Evolutionary conservation across 2,329 filamentous ascomycete species (phyloP), one percentile per base, ranked within the genome.

Genomic region (Emericellopsis atlantica): DNA sequence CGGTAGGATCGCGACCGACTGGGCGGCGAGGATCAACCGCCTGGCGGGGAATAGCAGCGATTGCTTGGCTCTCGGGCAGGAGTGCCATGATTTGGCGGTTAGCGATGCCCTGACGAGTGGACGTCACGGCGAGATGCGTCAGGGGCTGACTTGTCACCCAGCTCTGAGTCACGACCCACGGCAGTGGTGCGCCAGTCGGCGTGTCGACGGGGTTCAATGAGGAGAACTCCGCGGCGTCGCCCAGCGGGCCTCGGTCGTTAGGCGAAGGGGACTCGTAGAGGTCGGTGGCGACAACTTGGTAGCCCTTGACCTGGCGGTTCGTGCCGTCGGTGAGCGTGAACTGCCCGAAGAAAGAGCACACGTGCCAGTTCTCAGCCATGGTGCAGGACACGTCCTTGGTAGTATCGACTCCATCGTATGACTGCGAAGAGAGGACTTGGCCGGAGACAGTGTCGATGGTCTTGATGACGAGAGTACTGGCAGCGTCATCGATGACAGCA

Each of bases 291-390:
- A 89, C 74, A 7, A 96, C 71, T 51, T 95, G 86, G 59, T 94
- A 85, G 32, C 89, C 89, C 59, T 87, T 86, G 44, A 89, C 74
- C 5, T 66, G 59, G 42, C 72, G 68, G n/a, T 69, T 61, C 15
- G 57, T 55, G 21, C 70, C 64, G 45, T 79, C 74, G 35, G 67
- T 61, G 26, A 80, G 67, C 4, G 65, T 62, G 54, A 79, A 80
- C 50, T 74, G 63, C 31, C 72, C 74, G 51, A 75, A 82, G 59
- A 89, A 84, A 7, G 86, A 83, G 65, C 94, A 96, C 6, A 81
- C 74, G 54, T 93, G 89, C 88, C 90, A 96, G 62, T 98, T 96
- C 67, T 98, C 92, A 0, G 88, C 84, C 40, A 95, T 70, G 22
- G 79, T 75, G 34, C 88, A 87, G 18, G 83, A 70, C 45, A 95